A percentile compares a stretch with the other conserved stretches of the same genome.
phyloP scores from a whole-genome alignment of 495 filamentous ascomycete genomes.

The Echria macrotheca region DNA sequence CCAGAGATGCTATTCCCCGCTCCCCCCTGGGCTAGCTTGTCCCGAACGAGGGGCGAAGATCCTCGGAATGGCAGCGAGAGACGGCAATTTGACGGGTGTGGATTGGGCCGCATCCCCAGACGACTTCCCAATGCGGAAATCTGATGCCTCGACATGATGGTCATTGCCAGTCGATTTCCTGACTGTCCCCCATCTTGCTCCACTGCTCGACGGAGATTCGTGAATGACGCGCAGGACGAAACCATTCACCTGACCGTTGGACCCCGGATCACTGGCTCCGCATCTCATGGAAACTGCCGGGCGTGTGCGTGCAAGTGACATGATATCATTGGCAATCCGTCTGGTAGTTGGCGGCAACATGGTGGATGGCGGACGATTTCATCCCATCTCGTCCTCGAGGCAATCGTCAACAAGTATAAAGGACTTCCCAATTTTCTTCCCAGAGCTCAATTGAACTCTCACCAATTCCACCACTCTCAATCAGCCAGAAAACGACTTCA shows the following conservation, averaged over 20 bases:
- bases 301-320: no score
- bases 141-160: background rate
- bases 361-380: no score
- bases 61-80: background rate
- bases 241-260: conserved; percentile 4
- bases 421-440: no score
- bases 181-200: conserved; percentile 7
- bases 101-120: background rate
- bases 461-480: background rate
- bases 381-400: no score
- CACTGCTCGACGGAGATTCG: background rate
- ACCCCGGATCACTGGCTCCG: no score
- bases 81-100: background rate
- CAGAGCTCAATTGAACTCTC: no score
- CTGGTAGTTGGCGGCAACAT: no score
- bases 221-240: conserved; percentile 7
- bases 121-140: conserved; percentile 6
- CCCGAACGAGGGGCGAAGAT: background rate
- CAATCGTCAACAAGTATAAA: no score
- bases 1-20: background rate
- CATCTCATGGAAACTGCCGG: no score
- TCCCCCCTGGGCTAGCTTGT: background rate
- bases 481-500: conserved; percentile 1
- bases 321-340: no score
- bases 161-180: background rate